Percentiles rank a stretch among this genome's conserved stretches.
Evolutionary conservation across 768 basidiomycete species (phyloP).

Genomic region (Chiua virens): DNA sequence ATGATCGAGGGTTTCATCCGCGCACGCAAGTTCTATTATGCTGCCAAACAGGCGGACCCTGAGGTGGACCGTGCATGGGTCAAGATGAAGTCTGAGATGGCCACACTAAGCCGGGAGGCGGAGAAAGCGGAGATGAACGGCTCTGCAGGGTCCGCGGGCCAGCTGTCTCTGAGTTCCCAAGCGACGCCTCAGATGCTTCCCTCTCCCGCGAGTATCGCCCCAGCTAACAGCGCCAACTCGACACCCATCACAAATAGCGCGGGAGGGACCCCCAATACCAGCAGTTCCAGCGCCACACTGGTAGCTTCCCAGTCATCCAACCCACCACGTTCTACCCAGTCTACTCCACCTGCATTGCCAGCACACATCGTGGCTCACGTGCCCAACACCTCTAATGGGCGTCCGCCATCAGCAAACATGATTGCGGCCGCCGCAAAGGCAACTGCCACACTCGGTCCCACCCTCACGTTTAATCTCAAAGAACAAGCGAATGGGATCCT

Average conservation of each 20-base stretch:
- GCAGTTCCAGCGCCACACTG: slow-evolving; percentile 23
- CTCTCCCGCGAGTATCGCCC: slow-evolving; percentile 69
- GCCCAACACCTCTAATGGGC: slow-evolving; percentile 30
- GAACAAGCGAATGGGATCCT: slow-evolving; percentile 38
- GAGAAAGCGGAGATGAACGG: slow-evolving; percentile 37
- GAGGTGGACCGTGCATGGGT: slow-evolving; percentile 35
- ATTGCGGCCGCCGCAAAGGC: slow-evolving; percentile 32
- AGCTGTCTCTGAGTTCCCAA: slow-evolving; percentile 31
- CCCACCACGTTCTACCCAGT: slow-evolving; percentile 27
- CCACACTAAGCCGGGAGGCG: slow-evolving; percentile 33
- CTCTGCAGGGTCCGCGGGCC: slow-evolving; percentile 22
- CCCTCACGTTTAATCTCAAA: slow-evolving; percentile 25
- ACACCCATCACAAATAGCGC: slow-evolving; percentile 64
- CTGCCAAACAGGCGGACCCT: slow-evolving; percentile 34
- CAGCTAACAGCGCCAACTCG: slow-evolving; percentile 71
- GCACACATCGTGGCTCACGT: slow-evolving; percentile 34
- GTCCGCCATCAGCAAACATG: slow-evolving; percentile 27
- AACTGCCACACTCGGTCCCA: slow-evolving; percentile 28
- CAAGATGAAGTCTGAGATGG: slow-evolving; percentile 35
- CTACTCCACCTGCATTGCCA: slow-evolving; percentile 41
- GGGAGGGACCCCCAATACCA: slow-evolving; percentile 52
- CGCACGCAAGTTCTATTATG: slow-evolving; percentile 47
- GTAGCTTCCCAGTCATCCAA: slow-evolving; percentile 27
- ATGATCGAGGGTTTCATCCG: slow-evolving; percentile 81
- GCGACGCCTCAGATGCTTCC: slow-evolving; percentile 74